Evolutionary conservation across 2,329 filamentous ascomycete genomes (phyloP).

Genomic region (Pseudocercospora ulei): DNA sequence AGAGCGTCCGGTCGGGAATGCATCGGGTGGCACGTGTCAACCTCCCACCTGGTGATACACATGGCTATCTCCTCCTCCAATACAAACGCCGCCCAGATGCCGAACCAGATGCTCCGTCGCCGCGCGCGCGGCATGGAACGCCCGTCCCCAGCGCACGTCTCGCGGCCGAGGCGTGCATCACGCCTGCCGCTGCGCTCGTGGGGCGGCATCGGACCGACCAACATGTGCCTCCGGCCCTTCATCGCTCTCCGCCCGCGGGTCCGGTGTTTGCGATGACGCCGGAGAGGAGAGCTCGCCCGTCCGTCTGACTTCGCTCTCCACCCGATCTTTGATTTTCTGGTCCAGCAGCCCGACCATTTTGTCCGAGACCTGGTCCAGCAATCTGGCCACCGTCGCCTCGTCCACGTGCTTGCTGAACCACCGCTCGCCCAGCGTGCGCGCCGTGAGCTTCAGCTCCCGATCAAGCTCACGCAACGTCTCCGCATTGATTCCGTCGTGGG

Average conservation of each 20-base stretch:
- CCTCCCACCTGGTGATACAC: conserved; percentile 3
- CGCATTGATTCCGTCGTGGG: conserved; percentile 39
- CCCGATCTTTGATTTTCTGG: conserved; percentile 50
- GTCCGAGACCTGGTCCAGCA: conserved; percentile 68
- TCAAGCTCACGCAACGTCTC: conserved; percentile 48
- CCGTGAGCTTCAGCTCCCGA: conserved; percentile 46
- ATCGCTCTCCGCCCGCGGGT: conserved; percentile 9
- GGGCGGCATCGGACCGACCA: conserved; percentile 18
- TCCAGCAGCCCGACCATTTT: conserved; percentile 61
- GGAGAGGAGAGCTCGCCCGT: conserved; percentile 12
- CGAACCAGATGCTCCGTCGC: conserved; percentile 4
- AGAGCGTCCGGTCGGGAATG: too few relatives aligned
- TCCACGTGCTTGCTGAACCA: conserved; percentile 36
- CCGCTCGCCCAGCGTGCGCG: conserved; percentile 39
- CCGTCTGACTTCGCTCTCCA: conserved; percentile 30
- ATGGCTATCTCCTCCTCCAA: conserved; percentile 6
- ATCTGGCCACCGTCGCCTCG: conserved; percentile 42
- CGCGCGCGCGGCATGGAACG: background rate
- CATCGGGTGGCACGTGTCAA: too few relatives aligned
- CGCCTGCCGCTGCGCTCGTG: conserved; percentile 13
- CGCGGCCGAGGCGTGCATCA: conserved; percentile 1
- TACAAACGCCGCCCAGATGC: conserved; percentile 8
- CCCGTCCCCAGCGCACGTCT: background rate
- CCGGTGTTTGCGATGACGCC: conserved; percentile 5
- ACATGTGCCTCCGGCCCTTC: conserved; percentile 9